Base-by-base conservation (phyloP, 1,139 yeast genomes). In the Candida smagusa region DNA sequence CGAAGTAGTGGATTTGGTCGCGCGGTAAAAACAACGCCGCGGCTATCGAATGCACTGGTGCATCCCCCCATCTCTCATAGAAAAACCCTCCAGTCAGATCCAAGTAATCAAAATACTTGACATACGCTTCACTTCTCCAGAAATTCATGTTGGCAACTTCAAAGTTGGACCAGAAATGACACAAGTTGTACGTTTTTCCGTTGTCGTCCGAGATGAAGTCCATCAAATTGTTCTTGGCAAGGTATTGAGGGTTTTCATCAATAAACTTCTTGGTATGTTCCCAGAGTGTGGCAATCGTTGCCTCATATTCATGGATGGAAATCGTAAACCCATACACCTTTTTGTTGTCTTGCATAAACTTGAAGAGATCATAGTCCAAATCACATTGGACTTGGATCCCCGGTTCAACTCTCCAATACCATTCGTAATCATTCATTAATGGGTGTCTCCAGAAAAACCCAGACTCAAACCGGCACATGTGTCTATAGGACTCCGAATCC, bases 1-100 rank as follows among this genome's bases (percentile, higher is more conserved):
- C 84, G 56, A 88, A 88, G 67, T 76, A 86, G 58, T 87, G 95
- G 36, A 88, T 66, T 53, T 84, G 74, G 42, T 73, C 72, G 49
- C 73, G 76, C 43, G 82, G 76, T 46, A 86, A 61, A 57, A 88
- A 74, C 41, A 84, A 67, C 0, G 95, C 71, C 1, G 88, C 94
- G 2, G 92, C 90, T 46, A 88, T 77, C 3, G 95, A 81, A 62
- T 88, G 96, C 19, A 88, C 79, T 5, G 96, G 96, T 0, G 96
- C 96, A 61, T 89, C 96, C 24, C 96, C 96, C 97, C 97, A 89
- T 57, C 96, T 72, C 59, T 89, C 96, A 59, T 89, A 89, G 65
- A 85, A 89, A 65, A 89, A 89, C 3, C 95, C 95, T 28, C 96
- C 96, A 1, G 82, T 72, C 42, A 68, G 54, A 58, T 89, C 97